phyloP scores from a whole-genome alignment of 2,329 filamentous ascomycete genomes.

The Verticillium nubilum region DNA sequence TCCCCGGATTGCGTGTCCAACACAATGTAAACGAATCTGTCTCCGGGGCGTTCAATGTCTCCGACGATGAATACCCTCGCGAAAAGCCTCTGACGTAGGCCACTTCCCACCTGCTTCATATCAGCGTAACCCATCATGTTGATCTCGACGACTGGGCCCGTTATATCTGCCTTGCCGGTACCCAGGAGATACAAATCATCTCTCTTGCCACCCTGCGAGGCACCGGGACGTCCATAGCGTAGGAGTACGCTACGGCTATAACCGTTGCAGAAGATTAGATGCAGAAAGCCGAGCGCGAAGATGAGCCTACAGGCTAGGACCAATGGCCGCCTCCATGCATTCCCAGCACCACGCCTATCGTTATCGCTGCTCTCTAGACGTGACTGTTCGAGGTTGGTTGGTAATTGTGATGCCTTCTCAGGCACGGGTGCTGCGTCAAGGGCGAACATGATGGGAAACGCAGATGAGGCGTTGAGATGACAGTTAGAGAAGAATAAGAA shows the following conservation, averaged over 20 bases:
- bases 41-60: slow-evolving; percentile 54
- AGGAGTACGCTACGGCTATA: background rate
- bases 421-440: background rate
- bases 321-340: background rate
- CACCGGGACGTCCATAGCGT: background rate
- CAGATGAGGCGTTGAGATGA: too few relatives aligned
- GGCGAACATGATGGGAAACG: slow-evolving; percentile 25
- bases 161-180: slow-evolving; percentile 50
- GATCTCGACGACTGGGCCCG: slow-evolving; percentile 77
- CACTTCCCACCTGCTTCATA: slow-evolving; percentile 70
- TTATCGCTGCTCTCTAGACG: background rate
- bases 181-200: slow-evolving; percentile 42
- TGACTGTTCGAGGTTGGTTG: background rate
- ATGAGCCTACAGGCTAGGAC: background rate
- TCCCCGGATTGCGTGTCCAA: slow-evolving; percentile 84
- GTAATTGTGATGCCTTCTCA: background rate
- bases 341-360: background rate
- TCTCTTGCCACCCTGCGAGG: background rate
- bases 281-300: background rate
- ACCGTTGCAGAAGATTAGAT: background rate
- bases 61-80: slow-evolving; percentile 84
- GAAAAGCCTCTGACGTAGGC: slow-evolving; percentile 78
- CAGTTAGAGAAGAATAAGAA: too few relatives aligned
- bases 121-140: slow-evolving; percentile 88
- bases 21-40: slow-evolving; percentile 80